phyloP scores from a whole-genome alignment of 1,284 basidiomycete genomes.

The Exsudoporus floridanus region DNA sequence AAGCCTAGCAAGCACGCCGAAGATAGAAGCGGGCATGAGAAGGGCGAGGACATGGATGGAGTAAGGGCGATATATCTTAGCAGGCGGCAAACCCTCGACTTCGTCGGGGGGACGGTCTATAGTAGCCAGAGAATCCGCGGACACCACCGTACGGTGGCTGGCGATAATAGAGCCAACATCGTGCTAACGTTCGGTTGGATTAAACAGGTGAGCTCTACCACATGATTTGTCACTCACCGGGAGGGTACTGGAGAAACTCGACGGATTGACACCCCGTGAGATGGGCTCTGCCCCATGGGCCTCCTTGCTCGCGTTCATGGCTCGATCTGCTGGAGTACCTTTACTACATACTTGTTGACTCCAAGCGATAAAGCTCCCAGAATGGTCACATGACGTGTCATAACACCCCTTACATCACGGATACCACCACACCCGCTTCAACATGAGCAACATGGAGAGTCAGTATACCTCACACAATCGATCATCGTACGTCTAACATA shows the following conservation, averaged over 20 bases:
- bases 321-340: neutral
- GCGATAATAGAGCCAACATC: conserved; percentile 38
- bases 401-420: neutral
- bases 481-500: conserved; percentile 1
- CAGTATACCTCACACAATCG: conserved; percentile 36
- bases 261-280: neutral
- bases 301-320: conserved; percentile 13
- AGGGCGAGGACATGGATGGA: conserved; percentile 66
- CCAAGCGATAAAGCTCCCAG: neutral
- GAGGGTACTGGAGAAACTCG: neutral
- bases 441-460: conserved; percentile 91
- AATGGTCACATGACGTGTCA: conserved; percentile 18
- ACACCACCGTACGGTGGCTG: conserved; percentile 35
- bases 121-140: conserved; percentile 45
- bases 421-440: conserved; percentile 4
- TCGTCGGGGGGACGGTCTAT: conserved; percentile 54
- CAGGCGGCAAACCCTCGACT: conserved; percentile 40
- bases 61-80: conserved; percentile 56
- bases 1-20: conserved; percentile 77
- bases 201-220: neutral
- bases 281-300: neutral
- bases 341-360: no score
- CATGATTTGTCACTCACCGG: conserved; percentile 1
- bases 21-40: conserved; percentile 73
- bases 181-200: conserved; percentile 6